Conservation (phyloP, 1,284 basidiomycete genomes). For the Athelia sp. region DNA sequence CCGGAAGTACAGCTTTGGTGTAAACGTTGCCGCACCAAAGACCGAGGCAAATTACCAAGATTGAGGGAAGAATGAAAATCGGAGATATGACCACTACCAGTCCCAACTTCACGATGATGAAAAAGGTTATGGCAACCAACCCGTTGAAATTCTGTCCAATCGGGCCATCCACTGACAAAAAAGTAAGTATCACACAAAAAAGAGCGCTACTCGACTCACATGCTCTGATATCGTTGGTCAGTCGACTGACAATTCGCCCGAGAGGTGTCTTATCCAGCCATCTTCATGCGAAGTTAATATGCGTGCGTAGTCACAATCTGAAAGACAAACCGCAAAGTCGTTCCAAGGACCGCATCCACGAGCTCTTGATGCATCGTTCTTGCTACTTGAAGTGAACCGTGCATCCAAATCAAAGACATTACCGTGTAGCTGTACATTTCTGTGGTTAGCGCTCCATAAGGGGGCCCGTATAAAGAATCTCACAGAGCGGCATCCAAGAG, state of each 20-base stretch:
- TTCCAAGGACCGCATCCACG: conserved; percentile 40
- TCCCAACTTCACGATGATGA: not conserved
- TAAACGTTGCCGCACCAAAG: not conserved
- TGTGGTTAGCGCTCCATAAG: too few species aligned
- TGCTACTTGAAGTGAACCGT: conserved; percentile 39
- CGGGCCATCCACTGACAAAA: conserved; percentile 21
- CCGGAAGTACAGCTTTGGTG: conserved; percentile 30
- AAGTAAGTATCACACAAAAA: conserved; percentile 5
- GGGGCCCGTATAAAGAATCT: too few species aligned
- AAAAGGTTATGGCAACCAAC: not conserved
- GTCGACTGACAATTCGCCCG: conserved; percentile 48
- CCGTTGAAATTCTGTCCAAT: not conserved
- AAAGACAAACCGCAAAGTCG: conserved; percentile 32
- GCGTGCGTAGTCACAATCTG: too few species aligned
- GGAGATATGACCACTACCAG: not conserved
- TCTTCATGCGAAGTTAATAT: conserved; percentile 6
- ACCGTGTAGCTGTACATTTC: too few species aligned
- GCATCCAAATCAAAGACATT: conserved; percentile 29
- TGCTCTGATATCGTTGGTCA: conserved; percentile 49
- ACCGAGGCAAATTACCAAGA: not conserved
- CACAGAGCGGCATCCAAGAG: too few species aligned
- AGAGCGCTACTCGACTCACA: conserved; percentile 2
- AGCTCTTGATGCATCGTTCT: conserved; percentile 37
- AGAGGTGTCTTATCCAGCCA: conserved; percentile 54
- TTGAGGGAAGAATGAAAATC: not conserved